Evolutionary conservation across 2,329 filamentous ascomycete species (phyloP), one percentile per base, ranked within the genome.

Genomic region (Apiospora malaysiana): DNA sequence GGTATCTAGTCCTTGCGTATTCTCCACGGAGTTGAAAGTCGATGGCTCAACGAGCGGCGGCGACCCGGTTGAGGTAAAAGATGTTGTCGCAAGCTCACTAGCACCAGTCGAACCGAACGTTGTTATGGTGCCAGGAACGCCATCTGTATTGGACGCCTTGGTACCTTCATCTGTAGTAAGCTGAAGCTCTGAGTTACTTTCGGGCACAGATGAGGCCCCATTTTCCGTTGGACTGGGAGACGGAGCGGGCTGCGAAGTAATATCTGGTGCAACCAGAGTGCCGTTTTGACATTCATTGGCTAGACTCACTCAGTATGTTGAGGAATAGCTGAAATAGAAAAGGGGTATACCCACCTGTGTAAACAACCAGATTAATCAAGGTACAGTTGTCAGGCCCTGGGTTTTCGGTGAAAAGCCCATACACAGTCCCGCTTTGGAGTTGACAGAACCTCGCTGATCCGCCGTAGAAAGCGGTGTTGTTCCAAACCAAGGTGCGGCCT

Each of bases 371-470:
- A 14, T 69, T 63, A 4, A 71, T 66, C 3, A 68, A 45, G 23
- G 37, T 43, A 42, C 70, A 69, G 43, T 45, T 40, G 18, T 37
- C 18, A 2, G 67, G 67, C 3, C 67, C 67, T 6, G 40, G 40
- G n/a, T 45, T 40, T 32, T 46, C 42, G 2, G 67, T 69, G 37
- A 69, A 71, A 9, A 68, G 66, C 10, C 51, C 51, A 21, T 27
- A 70, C n/a, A 70, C 66, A 2, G 56, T 42, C 18, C 66, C 69
- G 7, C 32, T 25, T 7, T 42, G 18, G 9, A 23, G 16, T n/a
- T 47, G 49, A 23, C 70, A 71, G 40, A 71, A 66, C 21, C 70
- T 45, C n/a, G 67, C 70, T n/a, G 42, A 59, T 16, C 70, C 67
- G 18, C 65, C 65, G 18, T 66, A 71, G 32, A 71, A 71, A 10